phyloP scores from a whole-genome alignment of 163 green algal genomes.

The Chloromonas sp. region DNA sequence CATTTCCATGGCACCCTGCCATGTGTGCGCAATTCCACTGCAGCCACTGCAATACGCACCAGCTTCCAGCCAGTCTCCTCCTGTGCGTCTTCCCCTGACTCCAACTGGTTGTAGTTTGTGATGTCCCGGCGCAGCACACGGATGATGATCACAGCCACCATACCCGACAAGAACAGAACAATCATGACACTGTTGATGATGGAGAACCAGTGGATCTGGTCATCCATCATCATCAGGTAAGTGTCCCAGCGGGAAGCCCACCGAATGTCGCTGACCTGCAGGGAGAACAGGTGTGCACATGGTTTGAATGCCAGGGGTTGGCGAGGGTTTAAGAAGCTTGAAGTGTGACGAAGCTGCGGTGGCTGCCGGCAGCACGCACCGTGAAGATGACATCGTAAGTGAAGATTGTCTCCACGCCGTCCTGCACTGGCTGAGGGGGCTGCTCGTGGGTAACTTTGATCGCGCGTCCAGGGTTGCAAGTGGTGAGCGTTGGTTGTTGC shows the following conservation, averaged over 20 bases:
- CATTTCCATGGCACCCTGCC: too few species aligned
- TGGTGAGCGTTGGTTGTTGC: slow-evolving; percentile 58
- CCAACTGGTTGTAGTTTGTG: slow-evolving; percentile 97
- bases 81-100: slow-evolving; percentile 78
- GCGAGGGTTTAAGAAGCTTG: not conserved
- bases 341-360: not conserved
- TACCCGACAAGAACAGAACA: slow-evolving; percentile 94
- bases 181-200: slow-evolving; percentile 99
- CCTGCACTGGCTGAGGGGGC: slow-evolving; percentile 66
- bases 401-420: slow-evolving; percentile 89
- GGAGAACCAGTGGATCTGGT: slow-evolving; percentile 93
- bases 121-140: slow-evolving; percentile 92
- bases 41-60: slow-evolving; percentile 13
- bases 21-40: too few species aligned
- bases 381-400: slow-evolving; percentile 93
- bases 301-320: not conserved
- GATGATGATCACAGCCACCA: slow-evolving; percentile 98
- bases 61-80: slow-evolving; percentile 98
- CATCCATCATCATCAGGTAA: slow-evolving; percentile 92
- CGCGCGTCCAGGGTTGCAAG: slow-evolving; percentile 78
- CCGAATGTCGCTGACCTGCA: slow-evolving; percentile 78
- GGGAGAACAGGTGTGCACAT: not conserved
- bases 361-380: slow-evolving; percentile 25
- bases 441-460: slow-evolving; percentile 72
- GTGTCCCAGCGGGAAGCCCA: slow-evolving; percentile 98